A percentile compares a stretch with the other conserved stretches of the same genome.
These are phyloP conservation scores for Gastrolobium villosum DNA, from an alignment of 306 rosid species.

Conservation along the genomic window DNA sequence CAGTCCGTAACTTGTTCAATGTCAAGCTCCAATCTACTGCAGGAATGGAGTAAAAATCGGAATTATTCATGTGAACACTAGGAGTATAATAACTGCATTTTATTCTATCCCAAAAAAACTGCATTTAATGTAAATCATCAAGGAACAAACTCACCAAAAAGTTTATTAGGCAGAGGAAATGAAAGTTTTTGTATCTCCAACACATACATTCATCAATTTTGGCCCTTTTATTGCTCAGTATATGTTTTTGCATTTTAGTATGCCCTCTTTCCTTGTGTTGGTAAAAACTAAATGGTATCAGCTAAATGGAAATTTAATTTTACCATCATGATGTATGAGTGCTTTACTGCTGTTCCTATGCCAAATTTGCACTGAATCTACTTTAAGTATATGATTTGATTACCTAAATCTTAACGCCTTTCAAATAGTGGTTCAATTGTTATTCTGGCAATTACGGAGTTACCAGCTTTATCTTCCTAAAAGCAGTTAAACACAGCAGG, in stretches of 20 bases:
- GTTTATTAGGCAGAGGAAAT: constrained; percentile 3
- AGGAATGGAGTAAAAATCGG: constrained; percentile 8
- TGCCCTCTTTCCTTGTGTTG: not conserved
- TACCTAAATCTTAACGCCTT: not conserved
- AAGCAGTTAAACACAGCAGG: not conserved
- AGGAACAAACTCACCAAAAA: constrained; percentile 3
- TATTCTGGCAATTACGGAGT: not conserved
- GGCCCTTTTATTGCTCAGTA: not conserved
- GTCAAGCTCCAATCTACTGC: constrained; percentile 13
- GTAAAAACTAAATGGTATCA: constrained; percentile 9
- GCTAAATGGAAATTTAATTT: not conserved
- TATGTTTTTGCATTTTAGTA: not conserved
- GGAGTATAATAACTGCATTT: not conserved
- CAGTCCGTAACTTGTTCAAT: not conserved
- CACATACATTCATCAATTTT: not conserved
- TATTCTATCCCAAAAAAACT: not conserved
- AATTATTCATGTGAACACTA: not conserved
- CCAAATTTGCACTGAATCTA: not conserved
- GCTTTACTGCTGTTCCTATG: not conserved
- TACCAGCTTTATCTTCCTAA: not conserved
- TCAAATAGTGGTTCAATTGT: constrained; percentile 1
- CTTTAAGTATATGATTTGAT: not conserved
- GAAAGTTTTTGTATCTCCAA: not conserved
- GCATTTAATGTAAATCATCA: not conserved
- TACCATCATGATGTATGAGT: not conserved